Percentiles rank a stretch among this genome's conserved stretches.
These are phyloP conservation scores for Penicillium hordei DNA, from an alignment of 2,329 filamentous ascomycete genomes.

Conservation along the genomic window DNA sequence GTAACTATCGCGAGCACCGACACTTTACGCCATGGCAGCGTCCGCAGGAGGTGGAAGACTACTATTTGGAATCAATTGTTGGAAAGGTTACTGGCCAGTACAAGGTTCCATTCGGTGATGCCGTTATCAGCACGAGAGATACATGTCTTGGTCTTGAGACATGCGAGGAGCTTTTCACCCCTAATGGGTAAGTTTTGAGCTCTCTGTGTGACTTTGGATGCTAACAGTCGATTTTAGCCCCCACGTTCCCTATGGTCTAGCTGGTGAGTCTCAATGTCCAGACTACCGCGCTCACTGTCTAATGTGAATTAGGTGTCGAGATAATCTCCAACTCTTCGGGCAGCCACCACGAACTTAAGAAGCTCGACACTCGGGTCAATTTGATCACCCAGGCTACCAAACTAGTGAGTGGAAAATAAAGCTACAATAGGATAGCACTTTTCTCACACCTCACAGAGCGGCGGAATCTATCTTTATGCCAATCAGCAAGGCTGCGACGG, in stretches of 20 bases:
- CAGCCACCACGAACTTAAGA: constrained; percentile 66
- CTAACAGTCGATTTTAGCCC: not conserved
- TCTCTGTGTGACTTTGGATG: not conserved
- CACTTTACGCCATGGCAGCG: constrained; percentile 66
- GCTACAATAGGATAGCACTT: not conserved
- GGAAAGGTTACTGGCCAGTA: constrained; percentile 56
- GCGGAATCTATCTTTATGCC: constrained; percentile 58
- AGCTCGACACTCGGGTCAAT: constrained; percentile 63
- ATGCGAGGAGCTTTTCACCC: constrained; percentile 68
- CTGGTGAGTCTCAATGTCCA: constrained; percentile 36
- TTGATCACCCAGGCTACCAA: constrained; percentile 66
- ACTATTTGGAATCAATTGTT: constrained; percentile 61
- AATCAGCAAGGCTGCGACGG: constrained; percentile 63
- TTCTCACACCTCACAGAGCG: constrained; percentile 22
- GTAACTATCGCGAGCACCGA: constrained; percentile 62
- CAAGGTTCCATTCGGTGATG: constrained; percentile 67
- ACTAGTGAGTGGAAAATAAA: constrained; percentile 10
- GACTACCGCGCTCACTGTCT: not conserved
- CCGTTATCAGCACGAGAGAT: constrained; percentile 61
- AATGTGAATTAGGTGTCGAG: constrained; percentile 53
- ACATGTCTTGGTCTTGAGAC: constrained; percentile 65
- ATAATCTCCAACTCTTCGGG: constrained; percentile 70
- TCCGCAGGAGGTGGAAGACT: constrained; percentile 59
- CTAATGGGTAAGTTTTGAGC: constrained; percentile 36
- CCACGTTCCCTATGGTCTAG: constrained; percentile 54